These are phyloP conservation scores for Trematosphaeria pertusa DNA, from an alignment of 2,329 filamentous ascomycete genomes.

Conservation along the genomic window DNA sequence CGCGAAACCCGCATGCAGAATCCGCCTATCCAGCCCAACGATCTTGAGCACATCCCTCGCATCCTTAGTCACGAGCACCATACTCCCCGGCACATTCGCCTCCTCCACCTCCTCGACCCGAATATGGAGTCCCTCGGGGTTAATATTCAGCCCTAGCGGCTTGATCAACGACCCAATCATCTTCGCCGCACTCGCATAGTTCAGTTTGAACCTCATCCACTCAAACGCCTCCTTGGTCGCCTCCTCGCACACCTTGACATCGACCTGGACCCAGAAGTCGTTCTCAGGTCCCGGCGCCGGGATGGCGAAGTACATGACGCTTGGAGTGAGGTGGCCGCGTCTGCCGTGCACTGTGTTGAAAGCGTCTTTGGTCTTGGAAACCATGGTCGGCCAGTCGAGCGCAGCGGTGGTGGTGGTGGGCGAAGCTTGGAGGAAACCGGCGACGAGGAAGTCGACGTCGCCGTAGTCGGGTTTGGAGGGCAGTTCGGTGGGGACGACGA, in stretches of 20 bases:
- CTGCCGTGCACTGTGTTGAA: constrained; percentile 26
- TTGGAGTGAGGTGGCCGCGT: constrained; percentile 18
- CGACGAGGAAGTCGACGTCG: constrained; percentile 35
- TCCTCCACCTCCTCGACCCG: constrained; percentile 34
- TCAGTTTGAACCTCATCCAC: constrained; percentile 29
- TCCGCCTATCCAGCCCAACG: constrained; percentile 25
- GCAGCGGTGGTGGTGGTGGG: constrained; percentile 1
- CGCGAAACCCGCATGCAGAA: constrained; percentile 24
- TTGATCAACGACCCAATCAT: constrained; percentile 36
- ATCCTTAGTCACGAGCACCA: constrained; percentile 30
- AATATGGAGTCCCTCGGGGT: constrained; percentile 30
- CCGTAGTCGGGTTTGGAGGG: constrained; percentile 30
- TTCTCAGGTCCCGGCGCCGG: constrained; percentile 6
- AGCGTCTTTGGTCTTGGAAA: constrained; percentile 20
- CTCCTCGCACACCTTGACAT: constrained; percentile 32
- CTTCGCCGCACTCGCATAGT: constrained; percentile 32
- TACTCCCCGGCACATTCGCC: constrained; percentile 26
- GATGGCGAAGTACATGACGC: constrained; percentile 35
- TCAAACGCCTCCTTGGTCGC: constrained; percentile 19
- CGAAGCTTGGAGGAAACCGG: constrained; percentile 16
- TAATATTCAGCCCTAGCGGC: constrained; percentile 32
- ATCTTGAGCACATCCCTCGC: constrained; percentile 26
- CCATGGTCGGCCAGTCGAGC: constrained; percentile 20
- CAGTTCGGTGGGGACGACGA: constrained; percentile 34
- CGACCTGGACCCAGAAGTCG: constrained; percentile 30